Base-by-base conservation (phyloP, 2,329 filamentous ascomycete species). In the Graphilbum fragrans region DNA sequence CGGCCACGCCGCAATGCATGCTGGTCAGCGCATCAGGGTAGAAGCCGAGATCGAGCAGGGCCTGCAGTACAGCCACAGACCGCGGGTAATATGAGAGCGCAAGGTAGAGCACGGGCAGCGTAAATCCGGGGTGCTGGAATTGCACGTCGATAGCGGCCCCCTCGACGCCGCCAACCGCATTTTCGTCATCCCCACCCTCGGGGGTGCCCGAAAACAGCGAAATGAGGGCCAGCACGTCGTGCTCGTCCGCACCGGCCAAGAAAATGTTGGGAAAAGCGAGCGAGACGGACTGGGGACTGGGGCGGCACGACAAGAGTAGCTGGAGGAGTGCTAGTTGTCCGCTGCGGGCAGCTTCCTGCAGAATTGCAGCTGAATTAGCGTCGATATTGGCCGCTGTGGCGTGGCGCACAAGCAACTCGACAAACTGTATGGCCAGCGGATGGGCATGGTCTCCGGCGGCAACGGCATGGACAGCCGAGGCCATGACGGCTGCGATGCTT, bases 221-320 rank as follows among this genome's bases (percentile, higher is more conserved):
- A 32, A 77, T 66, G 5, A 77, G 57, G 3, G 66, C 61, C 29
- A 77, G 51, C 2, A 65, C 62, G 2, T 67, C 61, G 1, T 72
- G 66, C 43, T 78, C 70, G 3, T 65, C 52, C 1, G 70, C 53
- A 0, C 64, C 59, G 0, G 65, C 65, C 36, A 69, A 66, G 38
- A 82, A 72, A 2, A 81, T 66, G 27, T 63, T 66, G 18, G 72
- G 69, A 41, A 82, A 72, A 0, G 72, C 72, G 43, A 64, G 56
- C 0, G 67, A 67, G 2, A 80, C 55, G 0, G 72, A 62, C 35
- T 65, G 61, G n/a, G n/a, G n/a, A n/a, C n/a, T n/a, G n/a, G n/a
- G n/a, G n/a, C n/a, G n/a, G n/a, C n/a, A n/a, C n/a, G n/a, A n/a
- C n/a, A n/a, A n/a, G n/a, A n/a, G n/a, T n/a, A n/a, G n/a, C n/a